These are phyloP conservation scores for Primulina huaijiensis DNA, from an alignment of 257 asterid species.

Conservation along the genomic window DNA sequence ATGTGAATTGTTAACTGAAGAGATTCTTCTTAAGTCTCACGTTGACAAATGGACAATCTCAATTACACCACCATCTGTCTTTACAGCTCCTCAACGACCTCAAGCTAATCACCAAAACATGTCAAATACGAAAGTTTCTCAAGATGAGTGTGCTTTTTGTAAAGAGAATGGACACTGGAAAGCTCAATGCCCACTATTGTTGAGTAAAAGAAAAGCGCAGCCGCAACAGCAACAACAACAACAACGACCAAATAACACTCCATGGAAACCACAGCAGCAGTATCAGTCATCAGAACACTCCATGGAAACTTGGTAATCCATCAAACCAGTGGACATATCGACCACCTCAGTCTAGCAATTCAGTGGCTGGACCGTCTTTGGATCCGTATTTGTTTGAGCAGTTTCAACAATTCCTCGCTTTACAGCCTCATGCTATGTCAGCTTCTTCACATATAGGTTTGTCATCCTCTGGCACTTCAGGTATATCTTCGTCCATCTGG, in stretches of 20 bases:
- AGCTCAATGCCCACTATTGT: slow-evolving; percentile 12
- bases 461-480: not conserved
- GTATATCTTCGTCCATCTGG: not conserved
- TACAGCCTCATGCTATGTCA: no score
- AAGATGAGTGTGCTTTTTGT: not conserved
- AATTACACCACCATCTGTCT: no score
- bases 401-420: no score
- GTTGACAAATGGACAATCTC: not conserved
- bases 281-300: not conserved
- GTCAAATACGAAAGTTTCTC: not conserved
- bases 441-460: no score
- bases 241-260: no score
- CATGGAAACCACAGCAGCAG: no score
- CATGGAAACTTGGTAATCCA: no score
- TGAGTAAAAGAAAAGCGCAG: not conserved
- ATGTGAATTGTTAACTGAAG: not conserved
- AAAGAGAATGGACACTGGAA: not conserved
- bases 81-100: not conserved
- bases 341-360: no score
- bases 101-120: not conserved
- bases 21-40: not conserved
- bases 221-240: not conserved
- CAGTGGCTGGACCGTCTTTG: not conserved
- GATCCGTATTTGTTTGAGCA: no score
- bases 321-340: no score